These are phyloP conservation scores for Monosiga brevicollis DNA, from an alignment of 78 protist species.

Conservation along the genomic window DNA sequence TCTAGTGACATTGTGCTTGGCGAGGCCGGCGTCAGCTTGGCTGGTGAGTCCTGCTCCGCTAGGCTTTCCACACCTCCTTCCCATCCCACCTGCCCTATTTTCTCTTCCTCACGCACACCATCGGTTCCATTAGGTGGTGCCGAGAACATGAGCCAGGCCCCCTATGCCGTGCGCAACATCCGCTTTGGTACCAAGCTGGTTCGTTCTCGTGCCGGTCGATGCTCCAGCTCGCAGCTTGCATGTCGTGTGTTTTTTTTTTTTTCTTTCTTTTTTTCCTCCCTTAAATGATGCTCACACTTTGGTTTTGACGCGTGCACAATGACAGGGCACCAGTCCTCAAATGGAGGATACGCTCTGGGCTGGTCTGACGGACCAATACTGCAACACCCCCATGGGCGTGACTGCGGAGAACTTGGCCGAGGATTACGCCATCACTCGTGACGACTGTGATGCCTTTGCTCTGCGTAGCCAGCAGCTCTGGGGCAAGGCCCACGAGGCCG, in stretches of 20 bases:
- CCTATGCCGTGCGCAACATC: slow-evolving; percentile 18
- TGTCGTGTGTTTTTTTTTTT: no score
- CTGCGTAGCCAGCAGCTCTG: slow-evolving; percentile 31
- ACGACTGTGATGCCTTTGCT: slow-evolving; percentile 46
- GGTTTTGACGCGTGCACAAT: no score
- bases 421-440: slow-evolving; percentile 37
- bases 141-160: slow-evolving; percentile 50
- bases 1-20: slow-evolving; percentile 40
- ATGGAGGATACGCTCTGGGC: slow-evolving; percentile 56
- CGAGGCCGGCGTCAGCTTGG: slow-evolving; percentile 28
- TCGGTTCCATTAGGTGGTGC: slow-evolving; percentile 18
- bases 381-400: slow-evolving; percentile 49
- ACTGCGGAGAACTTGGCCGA: slow-evolving; percentile 60
- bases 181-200: slow-evolving; percentile 53
- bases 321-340: slow-evolving; percentile 23
- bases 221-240: no score
- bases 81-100: neutral
- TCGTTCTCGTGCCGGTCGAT: no score
- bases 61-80: neutral
- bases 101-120: neutral
- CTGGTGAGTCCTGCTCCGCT: slow-evolving; percentile 9
- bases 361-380: slow-evolving; percentile 45
- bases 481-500: slow-evolving; percentile 24
- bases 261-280: no score
- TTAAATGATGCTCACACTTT: no score